Percentiles rank a stretch among this genome's conserved stretches.
Evolutionary conservation across 2,329 filamentous ascomycete species (phyloP).

Genomic region (Cercospora brassicicola): DNA sequence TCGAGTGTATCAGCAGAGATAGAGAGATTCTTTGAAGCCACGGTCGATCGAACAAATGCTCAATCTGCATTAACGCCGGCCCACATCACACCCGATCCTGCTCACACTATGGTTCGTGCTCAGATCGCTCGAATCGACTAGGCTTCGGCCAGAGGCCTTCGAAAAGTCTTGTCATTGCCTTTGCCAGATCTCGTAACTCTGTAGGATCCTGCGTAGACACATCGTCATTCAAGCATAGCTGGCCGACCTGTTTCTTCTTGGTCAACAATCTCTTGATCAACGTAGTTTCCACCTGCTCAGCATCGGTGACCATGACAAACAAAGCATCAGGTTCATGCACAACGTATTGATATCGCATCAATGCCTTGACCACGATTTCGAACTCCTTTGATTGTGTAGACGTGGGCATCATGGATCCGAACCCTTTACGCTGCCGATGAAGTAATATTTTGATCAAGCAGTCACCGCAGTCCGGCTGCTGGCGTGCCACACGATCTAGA

Average conservation of each 20-base stretch:
- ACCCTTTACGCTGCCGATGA: not conserved
- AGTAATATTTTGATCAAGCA: not conserved
- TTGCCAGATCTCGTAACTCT: not conserved
- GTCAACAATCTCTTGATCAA: slow-evolving; percentile 3
- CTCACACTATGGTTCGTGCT: no score
- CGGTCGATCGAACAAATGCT: no score
- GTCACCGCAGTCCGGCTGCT: slow-evolving; percentile 7
- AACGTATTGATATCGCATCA: slow-evolving; percentile 15
- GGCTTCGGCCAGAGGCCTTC: slow-evolving; percentile 6
- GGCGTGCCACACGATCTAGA: not conserved
- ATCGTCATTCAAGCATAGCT: not conserved
- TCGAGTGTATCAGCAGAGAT: no score
- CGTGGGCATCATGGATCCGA: not conserved
- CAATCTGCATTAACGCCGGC: no score
- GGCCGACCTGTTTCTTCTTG: not conserved
- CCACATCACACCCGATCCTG: no score
- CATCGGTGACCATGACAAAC: slow-evolving; percentile 15
- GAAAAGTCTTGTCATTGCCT: not conserved
- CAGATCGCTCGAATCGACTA: slow-evolving; percentile 6
- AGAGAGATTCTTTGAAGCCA: no score
- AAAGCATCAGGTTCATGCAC: slow-evolving; percentile 5
- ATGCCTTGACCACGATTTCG: not conserved
- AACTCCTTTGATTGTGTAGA: not conserved
- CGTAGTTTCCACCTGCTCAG: slow-evolving; percentile 10
- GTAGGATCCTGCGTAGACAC: not conserved